Evolutionary conservation across 352 stramenopile species (phyloP).

Genomic region (Phytophthora cajani): DNA sequence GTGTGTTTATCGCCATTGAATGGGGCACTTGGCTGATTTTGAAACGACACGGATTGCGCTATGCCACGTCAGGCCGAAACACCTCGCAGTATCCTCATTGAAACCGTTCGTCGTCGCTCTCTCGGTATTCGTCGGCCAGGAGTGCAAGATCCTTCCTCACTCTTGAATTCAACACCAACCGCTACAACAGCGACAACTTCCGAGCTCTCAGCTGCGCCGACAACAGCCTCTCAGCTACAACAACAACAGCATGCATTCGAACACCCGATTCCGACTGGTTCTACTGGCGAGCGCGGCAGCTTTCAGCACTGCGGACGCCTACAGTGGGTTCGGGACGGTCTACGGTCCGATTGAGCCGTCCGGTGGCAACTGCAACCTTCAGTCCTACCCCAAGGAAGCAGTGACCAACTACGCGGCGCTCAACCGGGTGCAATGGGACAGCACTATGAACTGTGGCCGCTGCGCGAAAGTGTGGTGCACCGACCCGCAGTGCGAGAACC

Average conservation of each 20-base stretch:
- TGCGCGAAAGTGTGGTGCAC: constrained; percentile 28
- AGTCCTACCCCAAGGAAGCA: constrained; percentile 12
- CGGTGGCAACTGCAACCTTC: constrained; percentile 33
- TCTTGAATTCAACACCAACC: constrained; percentile 19
- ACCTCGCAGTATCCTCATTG: constrained; percentile 10
- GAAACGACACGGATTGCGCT: constrained; percentile 20
- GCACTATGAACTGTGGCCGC: constrained; percentile 26
- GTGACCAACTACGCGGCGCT: constrained; percentile 24
- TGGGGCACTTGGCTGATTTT: constrained; percentile 10
- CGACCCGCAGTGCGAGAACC: constrained; percentile 15
- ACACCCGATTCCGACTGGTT: constrained; percentile 1
- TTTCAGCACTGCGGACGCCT: constrained; percentile 11
- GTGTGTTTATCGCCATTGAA: not conserved
- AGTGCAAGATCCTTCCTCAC: constrained; percentile 8
- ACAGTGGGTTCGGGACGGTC: constrained; percentile 18
- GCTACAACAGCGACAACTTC: not conserved
- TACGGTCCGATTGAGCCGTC: constrained; percentile 25
- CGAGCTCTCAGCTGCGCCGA: not conserved
- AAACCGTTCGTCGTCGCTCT: constrained; percentile 18
- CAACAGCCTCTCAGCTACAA: not conserved
- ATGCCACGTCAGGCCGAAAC: constrained; percentile 15
- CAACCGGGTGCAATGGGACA: constrained; percentile 31
- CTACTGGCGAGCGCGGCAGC: constrained; percentile 5
- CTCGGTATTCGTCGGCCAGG: constrained; percentile 10
- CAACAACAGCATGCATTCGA: constrained; percentile 15